These are phyloP conservation scores for Aspergillus luchuensis DNA, from an alignment of 2,329 filamentous ascomycete species.

Conservation along the genomic window DNA sequence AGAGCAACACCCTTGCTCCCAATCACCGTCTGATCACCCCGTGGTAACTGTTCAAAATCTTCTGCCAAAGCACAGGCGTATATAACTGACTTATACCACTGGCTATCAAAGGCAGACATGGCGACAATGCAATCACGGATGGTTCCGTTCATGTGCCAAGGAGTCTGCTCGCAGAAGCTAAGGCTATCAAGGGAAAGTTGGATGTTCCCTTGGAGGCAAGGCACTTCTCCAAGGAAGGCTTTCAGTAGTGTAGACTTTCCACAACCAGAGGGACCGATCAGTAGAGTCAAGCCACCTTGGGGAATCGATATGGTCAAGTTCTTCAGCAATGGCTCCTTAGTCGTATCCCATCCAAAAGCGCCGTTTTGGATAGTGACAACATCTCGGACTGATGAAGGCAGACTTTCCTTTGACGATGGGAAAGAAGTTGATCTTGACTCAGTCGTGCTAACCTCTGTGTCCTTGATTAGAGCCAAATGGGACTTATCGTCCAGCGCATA, in stretches of 20 bases:
- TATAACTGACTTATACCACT: constrained; percentile 42
- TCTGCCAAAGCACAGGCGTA: constrained; percentile 41
- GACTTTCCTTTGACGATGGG: constrained; percentile 24
- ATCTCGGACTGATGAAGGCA: constrained; percentile 21
- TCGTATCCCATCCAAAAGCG: constrained; percentile 51
- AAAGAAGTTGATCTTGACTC: constrained; percentile 28
- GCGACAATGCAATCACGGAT: constrained; percentile 45
- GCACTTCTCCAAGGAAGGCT: constrained; percentile 48
- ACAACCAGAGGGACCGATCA: constrained; percentile 55
- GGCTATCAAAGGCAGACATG: constrained; percentile 38
- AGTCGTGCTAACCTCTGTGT: constrained; percentile 28
- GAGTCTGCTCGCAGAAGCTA: constrained; percentile 46
- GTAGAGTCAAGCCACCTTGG: constrained; percentile 49
- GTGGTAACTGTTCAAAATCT: constrained; percentile 44
- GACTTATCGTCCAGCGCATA: constrained; percentile 25
- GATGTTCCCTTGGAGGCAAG: constrained; percentile 37
- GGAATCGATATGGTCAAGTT: constrained; percentile 46
- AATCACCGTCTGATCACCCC: constrained; percentile 49
- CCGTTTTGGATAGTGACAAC: constrained; percentile 48
- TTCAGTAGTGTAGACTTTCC: constrained; percentile 57
- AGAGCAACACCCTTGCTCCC: constrained; percentile 55
- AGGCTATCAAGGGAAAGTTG: constrained; percentile 34
- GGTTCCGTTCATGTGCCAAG: constrained; percentile 46
- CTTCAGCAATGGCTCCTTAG: constrained; percentile 45
- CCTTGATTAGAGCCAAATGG: constrained; percentile 21